A percentile compares a stretch with the other conserved stretches of the same genome.
Evolutionary conservation across 371 early-diverging fungal genomes (phyloP).

Genomic region (Syncephalastrum racemosum): DNA sequence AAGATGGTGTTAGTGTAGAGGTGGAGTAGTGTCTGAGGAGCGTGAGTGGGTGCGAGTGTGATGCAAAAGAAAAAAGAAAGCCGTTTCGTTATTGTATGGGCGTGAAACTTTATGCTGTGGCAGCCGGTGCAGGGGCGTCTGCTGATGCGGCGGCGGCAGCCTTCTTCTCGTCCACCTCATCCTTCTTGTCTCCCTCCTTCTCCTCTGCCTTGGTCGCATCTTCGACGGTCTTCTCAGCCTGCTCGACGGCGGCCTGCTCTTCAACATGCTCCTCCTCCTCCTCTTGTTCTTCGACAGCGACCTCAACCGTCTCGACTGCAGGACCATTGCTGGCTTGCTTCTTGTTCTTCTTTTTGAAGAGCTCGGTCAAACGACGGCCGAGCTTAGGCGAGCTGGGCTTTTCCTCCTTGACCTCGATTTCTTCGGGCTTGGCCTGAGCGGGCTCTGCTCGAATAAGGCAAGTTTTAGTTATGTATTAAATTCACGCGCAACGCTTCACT

Average conservation of each 20-base stretch:
- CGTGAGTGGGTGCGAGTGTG: too few relatives aligned
- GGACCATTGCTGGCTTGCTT: slow-evolving; percentile 1
- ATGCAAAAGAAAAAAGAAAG: too few relatives aligned
- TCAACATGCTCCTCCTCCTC: slow-evolving; percentile 12
- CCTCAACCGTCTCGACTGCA: slow-evolving; percentile 6
- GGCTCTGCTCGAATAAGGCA: slow-evolving; percentile 6
- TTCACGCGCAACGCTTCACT: too few relatives aligned
- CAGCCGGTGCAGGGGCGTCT: background rate
- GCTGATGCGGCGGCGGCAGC: slow-evolving; percentile 8
- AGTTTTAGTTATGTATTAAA: background rate
- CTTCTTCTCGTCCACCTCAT: slow-evolving; percentile 8
- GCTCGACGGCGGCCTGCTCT: slow-evolving; percentile 7
- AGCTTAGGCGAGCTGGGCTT: slow-evolving; percentile 7
- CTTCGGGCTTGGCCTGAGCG: slow-evolving; percentile 39
- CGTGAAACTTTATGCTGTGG: too few relatives aligned
- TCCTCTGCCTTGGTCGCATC: background rate
- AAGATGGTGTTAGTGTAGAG: too few relatives aligned
- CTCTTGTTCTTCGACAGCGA: background rate
- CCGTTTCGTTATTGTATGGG: too few relatives aligned
- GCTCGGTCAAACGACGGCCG: slow-evolving; percentile 11
- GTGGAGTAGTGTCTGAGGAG: too few relatives aligned
- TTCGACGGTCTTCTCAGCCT: background rate
- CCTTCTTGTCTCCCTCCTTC: slow-evolving; percentile 4
- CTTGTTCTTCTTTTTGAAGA: slow-evolving; percentile 13
- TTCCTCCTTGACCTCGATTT: slow-evolving; percentile 27